Percentiles rank a stretch among this genome's conserved stretches.
Conservation (phyloP, 768 basidiomycete genomes). For the Leccinum rimulosum region DNA sequence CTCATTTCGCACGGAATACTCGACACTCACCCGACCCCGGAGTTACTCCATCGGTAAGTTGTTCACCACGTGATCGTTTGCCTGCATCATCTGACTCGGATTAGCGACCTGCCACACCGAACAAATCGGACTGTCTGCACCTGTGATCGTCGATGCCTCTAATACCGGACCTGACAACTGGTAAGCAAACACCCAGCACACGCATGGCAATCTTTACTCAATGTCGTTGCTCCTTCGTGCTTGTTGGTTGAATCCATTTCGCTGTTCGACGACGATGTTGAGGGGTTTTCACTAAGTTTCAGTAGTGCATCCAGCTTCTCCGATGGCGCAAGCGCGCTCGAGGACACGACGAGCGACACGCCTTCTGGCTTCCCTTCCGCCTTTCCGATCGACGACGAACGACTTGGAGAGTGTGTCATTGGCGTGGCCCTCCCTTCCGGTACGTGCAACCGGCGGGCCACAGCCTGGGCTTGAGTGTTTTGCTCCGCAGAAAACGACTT, state of each 20-base stretch:
- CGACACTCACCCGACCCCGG: constrained; percentile 13
- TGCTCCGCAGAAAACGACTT: constrained; percentile 46
- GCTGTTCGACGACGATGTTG: constrained; percentile 14
- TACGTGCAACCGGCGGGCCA: constrained; percentile 47
- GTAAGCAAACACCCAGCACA: constrained; percentile 10
- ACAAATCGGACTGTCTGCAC: constrained; percentile 12
- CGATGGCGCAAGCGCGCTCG: constrained; percentile 12
- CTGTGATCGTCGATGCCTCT: constrained; percentile 16
- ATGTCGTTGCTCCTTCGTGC: constrained; percentile 27
- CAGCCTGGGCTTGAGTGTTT: constrained; percentile 44
- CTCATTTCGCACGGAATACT: constrained; percentile 3
- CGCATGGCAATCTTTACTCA: constrained; percentile 15
- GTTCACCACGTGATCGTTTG: constrained; percentile 2
- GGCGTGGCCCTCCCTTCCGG: constrained; percentile 46
- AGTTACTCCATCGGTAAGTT: neutral
- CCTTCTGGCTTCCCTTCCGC: constrained; percentile 18
- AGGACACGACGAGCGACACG: constrained; percentile 17
- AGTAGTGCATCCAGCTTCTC: constrained; percentile 27
- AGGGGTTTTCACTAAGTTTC: constrained; percentile 21
- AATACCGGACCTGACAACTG: constrained; percentile 22
- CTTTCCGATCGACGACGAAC: constrained; percentile 37
- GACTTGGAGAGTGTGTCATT: constrained; percentile 32
- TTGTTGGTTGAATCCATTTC: constrained; percentile 2
- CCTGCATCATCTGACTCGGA: constrained; percentile 11
- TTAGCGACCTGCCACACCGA: constrained; percentile 10